A percentile compares a stretch with the other conserved stretches of the same genome.
These are phyloP conservation scores for Diaporthe amygdali DNA, from an alignment of 2,329 filamentous ascomycete species.

Conservation along the genomic window DNA sequence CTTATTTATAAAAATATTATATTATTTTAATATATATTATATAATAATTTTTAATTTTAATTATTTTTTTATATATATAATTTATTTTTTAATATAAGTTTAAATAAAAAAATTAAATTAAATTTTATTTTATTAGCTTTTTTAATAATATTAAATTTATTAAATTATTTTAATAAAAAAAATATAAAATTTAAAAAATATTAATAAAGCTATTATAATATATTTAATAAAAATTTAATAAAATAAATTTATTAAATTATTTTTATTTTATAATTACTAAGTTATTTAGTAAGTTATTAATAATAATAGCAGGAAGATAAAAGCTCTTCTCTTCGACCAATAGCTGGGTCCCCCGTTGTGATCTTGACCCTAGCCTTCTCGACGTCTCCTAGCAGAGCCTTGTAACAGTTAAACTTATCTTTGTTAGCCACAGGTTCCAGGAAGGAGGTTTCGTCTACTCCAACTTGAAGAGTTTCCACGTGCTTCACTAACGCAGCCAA, in stretches of 20 bases:
- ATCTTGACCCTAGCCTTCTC: constrained; percentile 48
- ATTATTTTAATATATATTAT: no score
- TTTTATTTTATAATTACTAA: constrained; percentile 62
- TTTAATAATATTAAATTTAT: no score
- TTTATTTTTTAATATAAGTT: no score
- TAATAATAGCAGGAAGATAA: constrained; percentile 62
- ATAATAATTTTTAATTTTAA: no score
- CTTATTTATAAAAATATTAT: no score
- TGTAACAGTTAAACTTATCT: constrained; percentile 38
- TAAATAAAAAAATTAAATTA: no score
- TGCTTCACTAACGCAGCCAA: constrained; percentile 30
- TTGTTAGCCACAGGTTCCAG: constrained; percentile 63
- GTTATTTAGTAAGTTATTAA: constrained; percentile 63
- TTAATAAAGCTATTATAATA: background rate
- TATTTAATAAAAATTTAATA: background rate
- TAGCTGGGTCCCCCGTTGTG: constrained; percentile 42
- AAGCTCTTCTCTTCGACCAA: constrained; percentile 47
- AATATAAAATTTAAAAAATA: no score
- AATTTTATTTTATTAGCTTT: no score
- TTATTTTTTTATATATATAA: no score
- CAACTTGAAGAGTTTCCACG: constrained; percentile 20
- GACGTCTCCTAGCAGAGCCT: background rate
- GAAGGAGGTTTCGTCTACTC: constrained; percentile 2
- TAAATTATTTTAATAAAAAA: no score
- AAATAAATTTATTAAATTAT: constrained; percentile 39